These are phyloP conservation scores for Mycena crocata DNA, from an alignment of 768 basidiomycete species.

Conservation along the genomic window DNA sequence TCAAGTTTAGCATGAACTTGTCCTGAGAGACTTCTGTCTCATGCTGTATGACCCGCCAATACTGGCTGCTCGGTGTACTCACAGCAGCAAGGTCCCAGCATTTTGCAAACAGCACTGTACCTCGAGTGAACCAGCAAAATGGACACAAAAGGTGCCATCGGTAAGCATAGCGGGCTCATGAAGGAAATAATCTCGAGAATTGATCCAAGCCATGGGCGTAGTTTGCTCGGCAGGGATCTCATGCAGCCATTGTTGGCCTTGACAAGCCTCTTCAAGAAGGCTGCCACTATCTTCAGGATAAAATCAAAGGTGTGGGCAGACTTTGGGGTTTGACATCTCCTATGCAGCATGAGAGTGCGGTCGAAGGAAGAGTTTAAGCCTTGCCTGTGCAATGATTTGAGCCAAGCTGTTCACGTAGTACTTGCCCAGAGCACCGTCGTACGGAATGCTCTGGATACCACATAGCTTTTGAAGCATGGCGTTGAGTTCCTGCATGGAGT, in stretches of 20 bases:
- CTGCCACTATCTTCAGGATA: constrained; percentile 49
- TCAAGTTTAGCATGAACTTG: not conserved
- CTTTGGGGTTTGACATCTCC: constrained; percentile 51
- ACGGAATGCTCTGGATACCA: constrained; percentile 43
- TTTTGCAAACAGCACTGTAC: not conserved
- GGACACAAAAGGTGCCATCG: constrained; percentile 25
- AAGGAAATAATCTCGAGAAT: constrained; percentile 16
- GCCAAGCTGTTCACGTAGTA: constrained; percentile 44
- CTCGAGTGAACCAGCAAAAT: constrained; percentile 28
- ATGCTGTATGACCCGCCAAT: constrained; percentile 16
- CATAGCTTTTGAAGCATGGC: constrained; percentile 32
- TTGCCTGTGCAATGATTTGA: constrained; percentile 1
- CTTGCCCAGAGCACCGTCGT: constrained; percentile 44
- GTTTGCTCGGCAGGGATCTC: constrained; percentile 35
- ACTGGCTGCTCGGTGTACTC: not conserved
- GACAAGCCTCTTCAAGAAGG: constrained; percentile 35
- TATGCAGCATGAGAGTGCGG: too few species aligned
- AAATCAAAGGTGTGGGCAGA: constrained; percentile 42
- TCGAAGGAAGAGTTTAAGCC: not conserved
- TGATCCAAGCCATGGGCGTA: constrained; percentile 42
- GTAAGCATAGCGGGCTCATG: constrained; percentile 28
- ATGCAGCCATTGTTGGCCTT: constrained; percentile 41
- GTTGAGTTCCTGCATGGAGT: constrained; percentile 2
- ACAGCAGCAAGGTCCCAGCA: not conserved
- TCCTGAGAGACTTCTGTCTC: not conserved